Percentiles rank a stretch among this genome's conserved stretches.
These are phyloP conservation scores for Endotrypanum monterogeii DNA, from an alignment of 208 protist species.

Conservation along the genomic window DNA sequence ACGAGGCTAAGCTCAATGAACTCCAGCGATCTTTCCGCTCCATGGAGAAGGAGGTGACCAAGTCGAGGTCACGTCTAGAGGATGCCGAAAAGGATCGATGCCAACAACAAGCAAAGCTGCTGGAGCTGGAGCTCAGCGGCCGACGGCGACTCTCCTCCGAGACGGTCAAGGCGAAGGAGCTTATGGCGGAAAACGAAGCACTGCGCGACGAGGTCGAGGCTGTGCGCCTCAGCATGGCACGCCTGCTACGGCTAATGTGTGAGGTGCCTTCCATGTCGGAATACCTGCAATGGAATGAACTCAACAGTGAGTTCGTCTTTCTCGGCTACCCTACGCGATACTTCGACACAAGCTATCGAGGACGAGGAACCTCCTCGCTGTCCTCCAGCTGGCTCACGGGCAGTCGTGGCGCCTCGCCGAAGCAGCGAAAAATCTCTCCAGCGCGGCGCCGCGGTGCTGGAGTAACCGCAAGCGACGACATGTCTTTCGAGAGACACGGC, in stretches of 20 bases:
- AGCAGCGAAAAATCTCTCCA: slow-evolving; percentile 8
- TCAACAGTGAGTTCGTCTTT: slow-evolving; percentile 68
- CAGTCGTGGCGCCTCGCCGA: slow-evolving; percentile 18
- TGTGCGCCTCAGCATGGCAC: slow-evolving; percentile 68
- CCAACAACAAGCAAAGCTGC: slow-evolving; percentile 34
- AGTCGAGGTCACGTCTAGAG: slow-evolving; percentile 27
- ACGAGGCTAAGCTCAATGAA: slow-evolving; percentile 31
- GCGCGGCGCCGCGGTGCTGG: slow-evolving; percentile 9
- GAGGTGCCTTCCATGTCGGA: slow-evolving; percentile 69
- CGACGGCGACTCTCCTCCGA: slow-evolving; percentile 21
- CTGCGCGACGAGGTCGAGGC: slow-evolving; percentile 62
- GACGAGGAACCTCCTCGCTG: neutral
- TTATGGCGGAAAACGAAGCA: slow-evolving; percentile 33
- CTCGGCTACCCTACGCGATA: slow-evolving; percentile 62
- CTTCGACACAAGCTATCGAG: slow-evolving; percentile 24
- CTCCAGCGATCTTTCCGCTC: slow-evolving; percentile 20
- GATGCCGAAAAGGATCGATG: slow-evolving; percentile 33
- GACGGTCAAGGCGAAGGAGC: slow-evolving; percentile 15
- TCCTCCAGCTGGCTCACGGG: neutral
- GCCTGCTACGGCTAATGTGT: slow-evolving; percentile 70
- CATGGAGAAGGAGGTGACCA: slow-evolving; percentile 34
- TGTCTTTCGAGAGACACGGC: slow-evolving; percentile 2
- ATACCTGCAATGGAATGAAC: slow-evolving; percentile 63
- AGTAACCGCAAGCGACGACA: slow-evolving; percentile 2
- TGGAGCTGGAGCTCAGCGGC: slow-evolving; percentile 31